These are phyloP conservation scores for Colletotrichum sp. DNA, from an alignment of 2,329 filamentous ascomycete species.

Conservation along the genomic window DNA sequence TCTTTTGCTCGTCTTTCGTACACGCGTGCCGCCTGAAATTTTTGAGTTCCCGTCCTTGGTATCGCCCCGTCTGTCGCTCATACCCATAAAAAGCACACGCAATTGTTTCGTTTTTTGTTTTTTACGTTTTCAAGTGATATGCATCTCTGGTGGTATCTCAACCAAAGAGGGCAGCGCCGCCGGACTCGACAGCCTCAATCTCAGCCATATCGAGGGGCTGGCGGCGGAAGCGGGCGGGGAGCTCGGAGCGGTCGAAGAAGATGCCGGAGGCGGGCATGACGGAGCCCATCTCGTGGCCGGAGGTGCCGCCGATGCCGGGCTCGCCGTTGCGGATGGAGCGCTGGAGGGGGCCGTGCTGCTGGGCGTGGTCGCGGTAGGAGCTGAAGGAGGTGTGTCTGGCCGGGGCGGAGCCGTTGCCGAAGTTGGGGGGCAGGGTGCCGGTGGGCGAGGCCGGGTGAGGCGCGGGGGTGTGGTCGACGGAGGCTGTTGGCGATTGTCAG, in stretches of 20 bases:
- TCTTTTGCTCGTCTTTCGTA: not conserved
- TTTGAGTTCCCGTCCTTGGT: not conserved
- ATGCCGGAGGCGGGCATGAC: conserved; percentile 74
- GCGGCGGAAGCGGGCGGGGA: conserved; percentile 83
- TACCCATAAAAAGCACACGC: not conserved
- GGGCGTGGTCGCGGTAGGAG: conserved; percentile 77
- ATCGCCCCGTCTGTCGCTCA: not conserved
- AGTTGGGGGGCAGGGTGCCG: conserved; percentile 63
- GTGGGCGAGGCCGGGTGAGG: conserved; percentile 76
- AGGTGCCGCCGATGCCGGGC: conserved; percentile 59
- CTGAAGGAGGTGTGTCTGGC: conserved; percentile 69
- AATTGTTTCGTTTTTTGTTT: not conserved
- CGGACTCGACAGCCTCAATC: conserved; percentile 95
- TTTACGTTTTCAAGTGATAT: not conserved
- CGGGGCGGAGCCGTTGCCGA: conserved; percentile 38
- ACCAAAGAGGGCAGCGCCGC: conserved; percentile 70
- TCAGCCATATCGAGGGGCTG: conserved; percentile 76
- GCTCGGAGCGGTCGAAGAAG: conserved; percentile 88
- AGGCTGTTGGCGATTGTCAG: conserved; percentile 51
- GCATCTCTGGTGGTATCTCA: conserved; percentile 32
- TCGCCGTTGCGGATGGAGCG: conserved; percentile 51
- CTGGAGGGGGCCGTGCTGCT: conserved; percentile 78
- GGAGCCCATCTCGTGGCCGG: conserved; percentile 75
- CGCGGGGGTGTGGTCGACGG: conserved; percentile 74
- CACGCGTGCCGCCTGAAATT: not conserved